Evolutionary conservation across 2,329 filamentous ascomycete genomes (phyloP).

Genomic region (Huntiella moniliformis): DNA sequence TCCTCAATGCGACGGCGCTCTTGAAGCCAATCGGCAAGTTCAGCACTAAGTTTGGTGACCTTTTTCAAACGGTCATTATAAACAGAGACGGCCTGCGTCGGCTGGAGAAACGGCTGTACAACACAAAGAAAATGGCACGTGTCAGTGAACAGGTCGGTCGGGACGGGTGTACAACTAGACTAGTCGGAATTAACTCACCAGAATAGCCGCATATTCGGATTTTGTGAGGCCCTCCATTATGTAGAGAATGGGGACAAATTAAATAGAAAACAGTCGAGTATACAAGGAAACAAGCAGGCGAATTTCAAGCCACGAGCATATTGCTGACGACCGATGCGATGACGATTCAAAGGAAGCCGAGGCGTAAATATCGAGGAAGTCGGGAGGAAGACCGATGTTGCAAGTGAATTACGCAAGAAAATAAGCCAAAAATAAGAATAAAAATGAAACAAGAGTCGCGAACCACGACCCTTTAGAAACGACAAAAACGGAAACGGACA

Average conservation of each 20-base stretch:
- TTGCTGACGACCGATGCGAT: neutral
- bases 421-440: too few relatives aligned
- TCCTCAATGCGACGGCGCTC: conserved; percentile 88
- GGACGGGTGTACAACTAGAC: neutral
- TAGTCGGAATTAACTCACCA: conserved; percentile 42
- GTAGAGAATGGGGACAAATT: conserved; percentile 21
- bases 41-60: conserved; percentile 68
- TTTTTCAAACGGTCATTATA: conserved; percentile 76
- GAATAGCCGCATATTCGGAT: conserved; percentile 82
- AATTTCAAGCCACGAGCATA: conserved; percentile 2
- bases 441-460: too few relatives aligned
- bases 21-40: conserved; percentile 96
- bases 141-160: neutral
- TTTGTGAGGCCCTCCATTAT: conserved; percentile 61
- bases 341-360: neutral
- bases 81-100: conserved; percentile 59
- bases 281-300: neutral
- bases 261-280: neutral
- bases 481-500: too few relatives aligned
- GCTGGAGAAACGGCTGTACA: conserved; percentile 56
- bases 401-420: neutral
- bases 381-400: neutral
- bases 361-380: neutral
- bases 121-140: conserved; percentile 2
- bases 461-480: too few relatives aligned